Evolutionary conservation across 2,329 filamentous ascomycete species (phyloP).

Genomic region (Neonectria punicea): DNA sequence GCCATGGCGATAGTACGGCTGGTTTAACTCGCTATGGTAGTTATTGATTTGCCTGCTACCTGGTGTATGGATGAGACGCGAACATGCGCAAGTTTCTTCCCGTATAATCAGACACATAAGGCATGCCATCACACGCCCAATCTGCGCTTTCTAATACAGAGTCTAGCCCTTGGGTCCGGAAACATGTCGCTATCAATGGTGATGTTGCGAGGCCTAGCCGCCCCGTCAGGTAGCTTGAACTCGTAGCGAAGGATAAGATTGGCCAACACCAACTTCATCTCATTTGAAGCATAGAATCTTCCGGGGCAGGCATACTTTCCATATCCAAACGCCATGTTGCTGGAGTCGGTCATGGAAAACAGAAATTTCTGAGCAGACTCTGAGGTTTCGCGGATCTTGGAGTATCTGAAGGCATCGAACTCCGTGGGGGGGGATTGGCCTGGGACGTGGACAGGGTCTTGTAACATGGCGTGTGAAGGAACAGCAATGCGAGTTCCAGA

Average conservation of each 20-base stretch:
- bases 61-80: no score
- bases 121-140: no score
- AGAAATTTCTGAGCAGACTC: background rate
- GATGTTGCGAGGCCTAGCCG: background rate
- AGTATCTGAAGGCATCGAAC: background rate
- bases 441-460: background rate
- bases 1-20: no score
- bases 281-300: conserved; percentile 5
- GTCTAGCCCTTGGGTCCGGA: background rate
- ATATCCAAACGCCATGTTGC: conserved; percentile 8
- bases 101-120: no score
- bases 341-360: background rate
- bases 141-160: no score
- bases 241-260: conserved; percentile 1
- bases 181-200: background rate
- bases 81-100: no score
- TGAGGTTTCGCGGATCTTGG: background rate
- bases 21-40: no score
- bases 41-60: no score
- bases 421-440: background rate
- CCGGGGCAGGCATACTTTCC: conserved; percentile 2
- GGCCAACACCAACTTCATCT: conserved; percentile 8
- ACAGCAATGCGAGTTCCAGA: background rate
- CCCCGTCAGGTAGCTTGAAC: background rate
- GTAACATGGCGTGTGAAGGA: conserved; percentile 1